These are phyloP conservation scores for Saturnispora sekii DNA, from an alignment of 805 yeast species.

Conservation along the genomic window DNA sequence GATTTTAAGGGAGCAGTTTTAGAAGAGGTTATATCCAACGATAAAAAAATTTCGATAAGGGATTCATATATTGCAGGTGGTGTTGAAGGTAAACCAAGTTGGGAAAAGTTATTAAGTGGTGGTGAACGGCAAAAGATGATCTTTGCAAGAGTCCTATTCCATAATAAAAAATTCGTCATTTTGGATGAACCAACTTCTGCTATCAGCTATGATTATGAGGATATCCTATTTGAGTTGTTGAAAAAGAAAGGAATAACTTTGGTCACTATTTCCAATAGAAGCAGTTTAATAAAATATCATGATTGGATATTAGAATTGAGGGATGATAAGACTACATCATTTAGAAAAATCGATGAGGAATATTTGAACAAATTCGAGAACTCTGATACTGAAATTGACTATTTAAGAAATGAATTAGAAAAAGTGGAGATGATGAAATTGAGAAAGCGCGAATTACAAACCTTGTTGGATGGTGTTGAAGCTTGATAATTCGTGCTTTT, in stretches of 20 bases:
- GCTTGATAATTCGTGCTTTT: constrained; percentile 47
- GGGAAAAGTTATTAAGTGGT: constrained; percentile 93
- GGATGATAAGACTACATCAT: constrained; percentile 45
- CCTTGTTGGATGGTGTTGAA: constrained; percentile 36
- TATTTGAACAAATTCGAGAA: constrained; percentile 37
- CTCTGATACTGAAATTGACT: constrained; percentile 67
- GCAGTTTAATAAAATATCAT: constrained; percentile 76
- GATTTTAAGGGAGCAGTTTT: constrained; percentile 11
- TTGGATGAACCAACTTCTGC: constrained; percentile 95
- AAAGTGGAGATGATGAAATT: constrained; percentile 49
- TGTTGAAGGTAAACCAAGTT: constrained; percentile 28
- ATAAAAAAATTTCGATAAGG: constrained; percentile 18
- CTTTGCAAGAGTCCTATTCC: constrained; percentile 77
- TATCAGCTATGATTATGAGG: constrained; percentile 83
- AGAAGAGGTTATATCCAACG: constrained; percentile 23
- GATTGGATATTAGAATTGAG: constrained; percentile 64
- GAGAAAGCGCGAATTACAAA: constrained; percentile 50
- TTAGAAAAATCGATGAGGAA: constrained; percentile 25
- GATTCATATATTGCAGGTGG: constrained; percentile 20
- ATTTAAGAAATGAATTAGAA: constrained; percentile 49
- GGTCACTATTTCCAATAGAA: constrained; percentile 77
- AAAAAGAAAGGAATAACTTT: constrained; percentile 63
- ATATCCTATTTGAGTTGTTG: constrained; percentile 67
- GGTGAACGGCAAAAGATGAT: constrained; percentile 90
- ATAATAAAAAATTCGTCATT: constrained; percentile 70